phyloP scores from a whole-genome alignment of 2,329 filamentous ascomycete genomes.

The Fusarium pseudonygamai region DNA sequence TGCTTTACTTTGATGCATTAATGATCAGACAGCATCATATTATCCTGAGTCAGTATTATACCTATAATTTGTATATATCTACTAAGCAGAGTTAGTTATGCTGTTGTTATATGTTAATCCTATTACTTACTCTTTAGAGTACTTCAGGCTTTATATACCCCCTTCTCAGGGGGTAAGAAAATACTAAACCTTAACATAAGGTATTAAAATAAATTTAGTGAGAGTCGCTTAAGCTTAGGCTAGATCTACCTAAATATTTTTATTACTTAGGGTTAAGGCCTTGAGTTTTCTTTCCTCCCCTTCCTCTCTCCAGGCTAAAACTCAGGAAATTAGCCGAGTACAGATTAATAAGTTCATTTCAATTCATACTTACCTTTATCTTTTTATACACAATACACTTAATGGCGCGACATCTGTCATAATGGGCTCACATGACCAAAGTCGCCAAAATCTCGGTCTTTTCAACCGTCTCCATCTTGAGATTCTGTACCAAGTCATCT shows the following conservation, averaged over 20 bases:
- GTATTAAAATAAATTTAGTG: too few relatives aligned
- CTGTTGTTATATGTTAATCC: neutral
- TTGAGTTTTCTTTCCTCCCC: too few relatives aligned
- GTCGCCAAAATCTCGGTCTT: rapidly evolving
- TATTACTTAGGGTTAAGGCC: too few relatives aligned
- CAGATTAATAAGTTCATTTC: rapidly evolving
- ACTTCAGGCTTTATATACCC: too few relatives aligned
- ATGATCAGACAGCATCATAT: neutral
- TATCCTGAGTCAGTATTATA: rapidly evolving
- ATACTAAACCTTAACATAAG: too few relatives aligned
- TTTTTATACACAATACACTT: neutral
- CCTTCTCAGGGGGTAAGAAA: too few relatives aligned
- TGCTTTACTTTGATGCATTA: rapidly evolving
- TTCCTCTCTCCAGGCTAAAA: neutral
- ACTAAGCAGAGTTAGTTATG: neutral
- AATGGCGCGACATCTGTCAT: rapidly evolving
- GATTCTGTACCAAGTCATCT: neutral
- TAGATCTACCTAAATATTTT: too few relatives aligned
- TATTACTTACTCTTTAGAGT: neutral
- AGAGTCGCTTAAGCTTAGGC: too few relatives aligned
- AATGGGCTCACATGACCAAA: neutral
- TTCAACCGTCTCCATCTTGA: neutral
- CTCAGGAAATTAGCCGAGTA: neutral
- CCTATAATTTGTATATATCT: too few relatives aligned
- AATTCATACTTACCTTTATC: neutral